phyloP scores from a whole-genome alignment of 2,329 filamentous ascomycete genomes.

The Simplicillium sp. region DNA sequence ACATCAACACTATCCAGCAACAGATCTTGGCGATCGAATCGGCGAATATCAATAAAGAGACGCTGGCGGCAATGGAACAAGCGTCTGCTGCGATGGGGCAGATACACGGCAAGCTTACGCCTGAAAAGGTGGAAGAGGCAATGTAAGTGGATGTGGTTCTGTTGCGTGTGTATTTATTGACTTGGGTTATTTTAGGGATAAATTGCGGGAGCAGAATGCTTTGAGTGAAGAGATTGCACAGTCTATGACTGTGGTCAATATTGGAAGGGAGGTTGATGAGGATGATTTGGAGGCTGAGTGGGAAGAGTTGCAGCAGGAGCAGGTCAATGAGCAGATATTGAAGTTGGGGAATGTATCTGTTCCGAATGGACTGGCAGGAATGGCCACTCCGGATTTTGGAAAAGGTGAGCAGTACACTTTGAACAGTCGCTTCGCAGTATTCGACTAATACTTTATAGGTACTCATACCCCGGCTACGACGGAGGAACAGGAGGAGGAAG shows the following conservation, averaged over 20 bases:
- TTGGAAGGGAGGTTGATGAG: constrained; percentile 64
- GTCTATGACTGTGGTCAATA: constrained; percentile 62
- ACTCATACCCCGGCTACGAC: too few species aligned
- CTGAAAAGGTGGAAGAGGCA: constrained; percentile 79
- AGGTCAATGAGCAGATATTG: too few species aligned
- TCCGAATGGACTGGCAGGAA: too few species aligned
- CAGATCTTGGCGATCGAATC: constrained; percentile 88
- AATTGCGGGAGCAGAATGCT: constrained; percentile 73
- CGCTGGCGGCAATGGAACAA: constrained; percentile 79
- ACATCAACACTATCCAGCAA: constrained; percentile 81
- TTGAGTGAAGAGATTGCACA: constrained; percentile 79
- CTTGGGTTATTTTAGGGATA: constrained; percentile 48
- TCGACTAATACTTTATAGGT: too few species aligned
- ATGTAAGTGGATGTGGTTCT: constrained; percentile 51
- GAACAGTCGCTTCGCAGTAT: too few species aligned
- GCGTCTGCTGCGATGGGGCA: constrained; percentile 76
- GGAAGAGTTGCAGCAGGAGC: too few species aligned
- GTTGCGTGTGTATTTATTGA: too few species aligned
- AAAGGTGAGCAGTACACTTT: too few species aligned
- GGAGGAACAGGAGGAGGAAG: too few species aligned
- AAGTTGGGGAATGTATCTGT: too few species aligned
- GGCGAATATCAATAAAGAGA: constrained; percentile 91
- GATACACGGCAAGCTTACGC: constrained; percentile 75
- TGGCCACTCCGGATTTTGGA: too few species aligned
- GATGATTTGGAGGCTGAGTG: constrained; percentile 57